Evolutionary conservation across 208 protist species (phyloP).

Genomic region (Trichomonas tenax): DNA sequence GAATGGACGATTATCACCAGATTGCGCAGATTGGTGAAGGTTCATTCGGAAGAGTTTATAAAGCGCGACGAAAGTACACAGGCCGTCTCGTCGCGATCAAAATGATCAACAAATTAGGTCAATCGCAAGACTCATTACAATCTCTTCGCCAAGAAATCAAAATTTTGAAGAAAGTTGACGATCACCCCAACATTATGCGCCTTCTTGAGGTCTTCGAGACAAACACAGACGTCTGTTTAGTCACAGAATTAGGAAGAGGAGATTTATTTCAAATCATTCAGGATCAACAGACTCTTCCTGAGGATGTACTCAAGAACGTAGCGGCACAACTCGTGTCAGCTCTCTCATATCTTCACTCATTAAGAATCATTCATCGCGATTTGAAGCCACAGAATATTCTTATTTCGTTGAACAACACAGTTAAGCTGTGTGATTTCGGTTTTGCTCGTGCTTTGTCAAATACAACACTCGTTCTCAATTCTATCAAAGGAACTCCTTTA

Average conservation of each 20-base stretch:
- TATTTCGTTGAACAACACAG: constrained; percentile 45
- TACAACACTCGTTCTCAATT: constrained; percentile 77
- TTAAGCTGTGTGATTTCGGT: constrained; percentile 92
- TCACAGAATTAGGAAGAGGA: constrained; percentile 52
- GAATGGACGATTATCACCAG: constrained; percentile 6
- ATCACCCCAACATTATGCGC: constrained; percentile 81
- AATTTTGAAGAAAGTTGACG: constrained; percentile 33
- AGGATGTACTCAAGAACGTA: constrained; percentile 69
- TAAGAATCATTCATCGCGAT: constrained; percentile 83
- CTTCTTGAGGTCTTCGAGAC: constrained; percentile 87
- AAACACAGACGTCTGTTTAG: constrained; percentile 65
- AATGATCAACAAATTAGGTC: constrained; percentile 79
- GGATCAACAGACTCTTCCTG: constrained; percentile 49
- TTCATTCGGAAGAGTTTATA: constrained; percentile 95
- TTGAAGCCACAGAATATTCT: constrained; percentile 77
- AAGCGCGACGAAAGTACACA: constrained; percentile 35
- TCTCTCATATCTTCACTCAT: constrained; percentile 80
- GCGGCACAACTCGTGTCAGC: constrained; percentile 79
- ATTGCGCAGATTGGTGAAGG: constrained; percentile 68
- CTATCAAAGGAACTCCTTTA: constrained; percentile 64
- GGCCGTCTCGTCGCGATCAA: constrained; percentile 75
- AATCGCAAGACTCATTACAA: constrained; percentile 58
- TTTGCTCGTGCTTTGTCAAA: constrained; percentile 66
- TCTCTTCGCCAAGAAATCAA: not conserved
- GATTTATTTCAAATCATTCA: constrained; percentile 48